These are phyloP conservation scores for Pilatotrama ljubarskyi DNA, from an alignment of 768 basidiomycete species.

Conservation along the genomic window DNA sequence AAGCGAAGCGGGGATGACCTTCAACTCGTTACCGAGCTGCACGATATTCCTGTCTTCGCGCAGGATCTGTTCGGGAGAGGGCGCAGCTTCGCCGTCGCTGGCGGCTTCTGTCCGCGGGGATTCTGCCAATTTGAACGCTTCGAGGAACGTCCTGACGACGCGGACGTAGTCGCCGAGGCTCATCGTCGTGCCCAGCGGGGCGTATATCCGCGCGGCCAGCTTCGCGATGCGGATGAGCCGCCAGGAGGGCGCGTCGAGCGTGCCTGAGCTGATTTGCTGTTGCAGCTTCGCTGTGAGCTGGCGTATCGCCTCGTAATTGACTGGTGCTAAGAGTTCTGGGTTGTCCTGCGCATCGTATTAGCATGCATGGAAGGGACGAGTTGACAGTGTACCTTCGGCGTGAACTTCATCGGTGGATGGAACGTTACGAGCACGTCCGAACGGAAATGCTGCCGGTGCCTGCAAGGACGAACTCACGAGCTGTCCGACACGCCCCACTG, in stretches of 20 bases:
- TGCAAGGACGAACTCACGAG: conserved; percentile 30
- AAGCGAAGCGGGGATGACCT: conserved; percentile 42
- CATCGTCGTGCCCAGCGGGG: conserved; percentile 86
- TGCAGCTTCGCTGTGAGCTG: conserved; percentile 62
- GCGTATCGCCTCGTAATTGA: conserved; percentile 62
- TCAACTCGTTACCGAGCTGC: conserved; percentile 49
- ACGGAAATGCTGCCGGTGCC: conserved; percentile 85
- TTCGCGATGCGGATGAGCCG: conserved; percentile 72
- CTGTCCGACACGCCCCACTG: neutral
- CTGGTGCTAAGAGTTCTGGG: conserved; percentile 69
- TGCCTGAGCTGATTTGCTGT: conserved; percentile 70
- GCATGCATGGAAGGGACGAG: neutral
- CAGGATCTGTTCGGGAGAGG: conserved; percentile 21
- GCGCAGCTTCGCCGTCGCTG: conserved; percentile 21
- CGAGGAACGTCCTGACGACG: conserved; percentile 71
- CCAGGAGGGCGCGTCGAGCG: conserved; percentile 86
- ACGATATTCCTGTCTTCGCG: conserved; percentile 30
- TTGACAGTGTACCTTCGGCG: conserved; percentile 46
- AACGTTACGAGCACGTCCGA: conserved; percentile 87
- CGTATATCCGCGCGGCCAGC: conserved; percentile 78
- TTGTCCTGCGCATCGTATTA: conserved; percentile 46
- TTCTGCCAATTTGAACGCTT: conserved; percentile 59
- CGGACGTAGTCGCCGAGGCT: conserved; percentile 83
- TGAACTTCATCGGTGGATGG: conserved; percentile 66
- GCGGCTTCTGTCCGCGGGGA: conserved; percentile 15